Conservation (phyloP, 2,329 filamentous ascomycete genomes). For the Cladophialophora immunda region DNA sequence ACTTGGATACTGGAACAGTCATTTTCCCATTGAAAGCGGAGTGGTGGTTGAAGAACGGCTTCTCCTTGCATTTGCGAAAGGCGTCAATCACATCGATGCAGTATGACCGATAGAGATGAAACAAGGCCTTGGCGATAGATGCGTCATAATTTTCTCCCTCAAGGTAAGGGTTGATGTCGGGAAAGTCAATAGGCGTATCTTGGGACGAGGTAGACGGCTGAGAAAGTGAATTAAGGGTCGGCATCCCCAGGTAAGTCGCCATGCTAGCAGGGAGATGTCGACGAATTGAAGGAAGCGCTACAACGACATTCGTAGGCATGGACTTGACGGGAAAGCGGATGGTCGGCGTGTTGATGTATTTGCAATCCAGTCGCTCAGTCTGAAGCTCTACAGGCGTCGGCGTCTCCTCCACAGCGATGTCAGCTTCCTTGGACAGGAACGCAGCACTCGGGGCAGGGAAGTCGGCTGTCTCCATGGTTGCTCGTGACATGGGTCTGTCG, state of each 20-base stretch:
- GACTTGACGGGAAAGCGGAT: constrained; percentile 36
- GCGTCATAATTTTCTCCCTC: constrained; percentile 73
- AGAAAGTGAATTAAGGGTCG: constrained; percentile 37
- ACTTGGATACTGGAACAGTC: constrained; percentile 94
- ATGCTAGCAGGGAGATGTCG: constrained; percentile 45
- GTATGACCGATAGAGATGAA: constrained; percentile 89
- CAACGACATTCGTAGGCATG: constrained; percentile 34
- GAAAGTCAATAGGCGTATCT: constrained; percentile 78
- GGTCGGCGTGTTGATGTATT: constrained; percentile 39
- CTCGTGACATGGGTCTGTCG: constrained; percentile 36
- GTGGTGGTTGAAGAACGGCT: constrained; percentile 94
- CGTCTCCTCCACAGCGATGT: constrained; percentile 9
- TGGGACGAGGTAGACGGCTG: constrained; percentile 67
- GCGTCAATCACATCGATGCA: constrained; percentile 95
- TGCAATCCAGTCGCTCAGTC: constrained; percentile 37
- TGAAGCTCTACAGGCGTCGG: constrained; percentile 2
- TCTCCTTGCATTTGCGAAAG: constrained; percentile 94
- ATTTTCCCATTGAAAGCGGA: constrained; percentile 95
- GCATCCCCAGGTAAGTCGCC: constrained; percentile 56
- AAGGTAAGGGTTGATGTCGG: constrained; percentile 83
- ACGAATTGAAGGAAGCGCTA: constrained; percentile 41
- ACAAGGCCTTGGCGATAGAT: constrained; percentile 85
- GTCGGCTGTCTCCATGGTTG: constrained; percentile 44
- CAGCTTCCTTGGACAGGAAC: constrained; percentile 28
- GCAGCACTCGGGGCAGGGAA: constrained; percentile 43